Evolutionary conservation across 768 basidiomycete genomes (phyloP).

Genomic region (Rhizopogon vulgaris): DNA sequence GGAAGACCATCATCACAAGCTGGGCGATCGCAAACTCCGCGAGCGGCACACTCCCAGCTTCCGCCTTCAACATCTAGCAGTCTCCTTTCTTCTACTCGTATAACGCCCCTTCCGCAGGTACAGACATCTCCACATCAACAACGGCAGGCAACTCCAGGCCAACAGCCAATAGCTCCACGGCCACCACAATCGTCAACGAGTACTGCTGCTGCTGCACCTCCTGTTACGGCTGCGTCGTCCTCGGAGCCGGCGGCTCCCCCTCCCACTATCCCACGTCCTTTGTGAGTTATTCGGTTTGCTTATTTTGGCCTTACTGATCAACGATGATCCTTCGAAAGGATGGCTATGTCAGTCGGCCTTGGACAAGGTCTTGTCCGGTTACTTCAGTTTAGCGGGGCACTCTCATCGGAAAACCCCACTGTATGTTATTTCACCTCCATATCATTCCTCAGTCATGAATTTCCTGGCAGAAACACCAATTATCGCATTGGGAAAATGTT

Average conservation of each 20-base stretch:
- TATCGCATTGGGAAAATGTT: conserved; percentile 61
- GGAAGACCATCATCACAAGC: conserved; percentile 47
- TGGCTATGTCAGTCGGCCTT: conserved; percentile 34
- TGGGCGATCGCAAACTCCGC: conserved; percentile 44
- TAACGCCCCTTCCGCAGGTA: conserved; percentile 30
- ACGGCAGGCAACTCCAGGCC: conserved; percentile 28
- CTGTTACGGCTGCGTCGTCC: conserved; percentile 19
- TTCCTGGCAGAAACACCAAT: conserved; percentile 46
- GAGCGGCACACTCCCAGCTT: conserved; percentile 29
- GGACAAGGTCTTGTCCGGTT: conserved; percentile 64
- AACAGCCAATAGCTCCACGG: conserved; percentile 32
- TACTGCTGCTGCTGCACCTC: conserved; percentile 14
- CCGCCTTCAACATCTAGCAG: conserved; percentile 20
- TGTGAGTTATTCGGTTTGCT: conserved; percentile 17
- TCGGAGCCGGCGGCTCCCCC: conserved; percentile 28
- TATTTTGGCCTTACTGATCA: neutral
- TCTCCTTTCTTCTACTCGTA: conserved; percentile 22
- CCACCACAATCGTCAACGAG: conserved; percentile 24
- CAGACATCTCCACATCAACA: conserved; percentile 27
- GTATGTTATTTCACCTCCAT: conserved; percentile 27
- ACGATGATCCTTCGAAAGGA: conserved; percentile 12
- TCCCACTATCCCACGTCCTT: conserved; percentile 19
- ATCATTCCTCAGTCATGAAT: conserved; percentile 5
- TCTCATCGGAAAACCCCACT: conserved; percentile 47
- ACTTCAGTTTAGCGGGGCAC: conserved; percentile 62